A percentile compares a stretch with the other conserved stretches of the same genome.
phyloP scores from a whole-genome alignment of 345 rosid genomes.

The Eucalyptus sideroxylon region DNA sequence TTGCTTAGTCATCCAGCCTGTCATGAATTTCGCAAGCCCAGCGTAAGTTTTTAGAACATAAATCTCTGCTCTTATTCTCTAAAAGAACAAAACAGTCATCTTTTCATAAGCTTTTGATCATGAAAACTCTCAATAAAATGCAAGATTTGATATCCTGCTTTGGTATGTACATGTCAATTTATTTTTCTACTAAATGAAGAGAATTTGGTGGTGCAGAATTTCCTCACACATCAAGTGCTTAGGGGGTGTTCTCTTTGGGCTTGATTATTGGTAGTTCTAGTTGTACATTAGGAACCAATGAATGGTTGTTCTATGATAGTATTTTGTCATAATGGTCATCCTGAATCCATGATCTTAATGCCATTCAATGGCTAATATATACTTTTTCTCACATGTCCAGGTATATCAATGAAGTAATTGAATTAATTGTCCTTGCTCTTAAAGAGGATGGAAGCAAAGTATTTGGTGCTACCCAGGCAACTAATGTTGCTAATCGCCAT shows the following conservation, averaged over 20 bases:
- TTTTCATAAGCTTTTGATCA: not conserved
- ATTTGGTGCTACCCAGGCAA: constrained; percentile 24
- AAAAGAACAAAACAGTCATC: not conserved
- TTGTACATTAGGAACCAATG: too few species aligned
- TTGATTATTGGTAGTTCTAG: too few species aligned
- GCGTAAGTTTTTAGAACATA: constrained; percentile 33
- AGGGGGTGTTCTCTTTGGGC: too few species aligned
- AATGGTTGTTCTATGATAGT: too few species aligned
- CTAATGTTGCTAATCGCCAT: constrained; percentile 5
- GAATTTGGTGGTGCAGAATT: too few species aligned
- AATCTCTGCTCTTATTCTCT: not conserved
- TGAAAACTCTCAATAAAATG: not conserved
- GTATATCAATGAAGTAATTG: constrained; percentile 82
- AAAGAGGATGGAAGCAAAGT: constrained; percentile 27
- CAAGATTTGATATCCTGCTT: not conserved
- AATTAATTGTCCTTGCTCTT: constrained; percentile 43
- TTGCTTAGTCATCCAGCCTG: constrained; percentile 87
- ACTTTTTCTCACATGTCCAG: constrained; percentile 19
- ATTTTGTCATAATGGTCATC: too few species aligned
- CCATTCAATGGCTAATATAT: not conserved
- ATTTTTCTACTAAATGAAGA: too few species aligned
- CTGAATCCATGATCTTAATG: too few species aligned
- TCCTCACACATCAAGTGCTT: too few species aligned
- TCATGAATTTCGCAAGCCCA: constrained; percentile 76
- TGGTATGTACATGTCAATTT: not conserved